phyloP scores from a whole-genome alignment of 345 rosid species.

The Microthlaspi erraticum region DNA sequence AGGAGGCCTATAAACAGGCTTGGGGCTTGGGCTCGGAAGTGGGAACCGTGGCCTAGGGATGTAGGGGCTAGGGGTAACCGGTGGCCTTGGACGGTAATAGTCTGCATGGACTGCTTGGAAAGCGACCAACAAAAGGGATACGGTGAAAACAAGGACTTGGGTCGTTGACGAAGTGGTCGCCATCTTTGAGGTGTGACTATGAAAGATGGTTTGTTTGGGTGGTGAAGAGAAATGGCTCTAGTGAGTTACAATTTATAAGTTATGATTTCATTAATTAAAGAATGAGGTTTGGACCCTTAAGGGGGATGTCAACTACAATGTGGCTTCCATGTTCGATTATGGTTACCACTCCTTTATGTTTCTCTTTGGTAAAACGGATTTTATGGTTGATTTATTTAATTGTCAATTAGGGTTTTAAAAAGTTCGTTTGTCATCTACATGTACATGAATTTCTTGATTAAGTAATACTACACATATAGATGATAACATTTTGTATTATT shows the following conservation, averaged over 20 bases:
- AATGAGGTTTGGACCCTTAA: neutral
- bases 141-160: slow-evolving; percentile 25
- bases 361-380: slow-evolving; percentile 12
- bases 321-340: slow-evolving; percentile 65
- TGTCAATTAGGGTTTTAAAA: slow-evolving; percentile 3
- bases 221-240: slow-evolving; percentile 34
- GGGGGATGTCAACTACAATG: slow-evolving; percentile 42
- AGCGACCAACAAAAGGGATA: slow-evolving; percentile 39
- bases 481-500: no score
- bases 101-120: slow-evolving; percentile 45
- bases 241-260: slow-evolving; percentile 42
- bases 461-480: neutral
- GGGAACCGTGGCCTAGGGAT: slow-evolving; percentile 27
- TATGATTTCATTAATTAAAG: slow-evolving; percentile 9
- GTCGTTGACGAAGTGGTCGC: slow-evolving; percentile 34
- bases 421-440: neutral
- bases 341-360: slow-evolving; percentile 54
- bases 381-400: neutral
- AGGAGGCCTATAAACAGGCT: slow-evolving; percentile 34
- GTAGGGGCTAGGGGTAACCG: slow-evolving; percentile 29
- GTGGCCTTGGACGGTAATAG: slow-evolving; percentile 45
- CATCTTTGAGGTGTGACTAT: slow-evolving; percentile 36
- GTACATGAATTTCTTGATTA: slow-evolving; percentile 2
- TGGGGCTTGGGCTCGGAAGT: slow-evolving; percentile 38
- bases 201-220: slow-evolving; percentile 18